These are phyloP conservation scores for Populus simonii DNA, from an alignment of 345 rosid genomes.

Conservation along the genomic window DNA sequence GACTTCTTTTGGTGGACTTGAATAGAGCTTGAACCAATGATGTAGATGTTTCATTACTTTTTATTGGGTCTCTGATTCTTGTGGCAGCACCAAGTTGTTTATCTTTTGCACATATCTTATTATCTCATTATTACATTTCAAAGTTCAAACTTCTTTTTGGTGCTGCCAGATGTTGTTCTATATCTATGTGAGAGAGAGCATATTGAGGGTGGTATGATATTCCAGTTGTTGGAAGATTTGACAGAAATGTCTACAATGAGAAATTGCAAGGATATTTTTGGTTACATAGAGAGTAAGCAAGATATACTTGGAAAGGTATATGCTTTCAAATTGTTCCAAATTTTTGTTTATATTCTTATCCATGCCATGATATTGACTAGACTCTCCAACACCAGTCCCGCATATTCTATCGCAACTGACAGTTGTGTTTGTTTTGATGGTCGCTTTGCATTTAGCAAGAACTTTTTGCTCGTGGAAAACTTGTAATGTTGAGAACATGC, in stretches of 20 bases:
- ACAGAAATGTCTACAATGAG: slow-evolving; percentile 98
- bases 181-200: slow-evolving; percentile 97
- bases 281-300: slow-evolving; percentile 91
- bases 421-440: slow-evolving; percentile 3
- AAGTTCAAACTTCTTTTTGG: neutral
- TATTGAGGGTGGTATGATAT: slow-evolving; percentile 98
- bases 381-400: slow-evolving; percentile 4
- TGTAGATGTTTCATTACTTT: neutral
- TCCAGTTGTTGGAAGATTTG: slow-evolving; percentile 93
- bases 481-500: slow-evolving; percentile 98
- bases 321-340: slow-evolving; percentile 1
- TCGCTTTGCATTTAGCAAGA: slow-evolving; percentile 60
- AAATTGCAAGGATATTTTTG: slow-evolving; percentile 88
- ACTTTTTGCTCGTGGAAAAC: slow-evolving; percentile 98
- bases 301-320: slow-evolving; percentile 87
- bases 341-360: neutral
- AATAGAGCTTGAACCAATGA: neutral
- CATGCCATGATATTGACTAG: neutral
- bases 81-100: neutral
- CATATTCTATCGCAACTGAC: slow-evolving; percentile 6
- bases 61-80: neutral
- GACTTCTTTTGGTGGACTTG: neutral
- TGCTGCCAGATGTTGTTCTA: slow-evolving; percentile 68
- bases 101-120: neutral
- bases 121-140: slow-evolving; percentile 2